These are phyloP conservation scores for Voacanga thouarsii DNA, from an alignment of 257 asterid genomes.

Conservation along the genomic window DNA sequence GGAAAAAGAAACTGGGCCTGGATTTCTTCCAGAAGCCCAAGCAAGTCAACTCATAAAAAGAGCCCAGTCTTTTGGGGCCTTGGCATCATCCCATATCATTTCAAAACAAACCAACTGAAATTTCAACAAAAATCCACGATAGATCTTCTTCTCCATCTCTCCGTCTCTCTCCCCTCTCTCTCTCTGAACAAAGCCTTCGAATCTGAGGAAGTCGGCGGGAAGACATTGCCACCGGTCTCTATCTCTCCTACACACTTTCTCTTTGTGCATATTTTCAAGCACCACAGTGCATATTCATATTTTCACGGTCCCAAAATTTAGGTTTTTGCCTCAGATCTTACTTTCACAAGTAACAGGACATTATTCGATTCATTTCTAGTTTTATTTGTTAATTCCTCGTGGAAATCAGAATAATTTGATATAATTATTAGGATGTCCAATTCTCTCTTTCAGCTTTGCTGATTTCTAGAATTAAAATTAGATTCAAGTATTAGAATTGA, in stretches of 20 bases:
- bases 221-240: slow-evolving; percentile 34
- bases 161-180: slow-evolving; percentile 7
- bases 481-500: neutral
- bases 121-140: neutral
- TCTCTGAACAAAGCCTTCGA: slow-evolving; percentile 23
- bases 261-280: neutral
- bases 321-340: slow-evolving; percentile 19
- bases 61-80: neutral
- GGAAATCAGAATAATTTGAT: neutral
- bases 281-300: neutral
- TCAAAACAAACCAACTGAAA: neutral
- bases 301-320: neutral
- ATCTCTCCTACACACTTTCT: neutral
- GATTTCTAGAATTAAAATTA: neutral
- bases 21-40: neutral
- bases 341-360: neutral
- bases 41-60: neutral
- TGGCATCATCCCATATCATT: neutral
- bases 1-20: neutral
- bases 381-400: neutral
- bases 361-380: neutral
- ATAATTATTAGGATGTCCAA: neutral
- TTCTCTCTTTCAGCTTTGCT: neutral
- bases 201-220: slow-evolving; percentile 50
- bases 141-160: neutral